Evolutionary conservation across 139 green algal species (phyloP).

Genomic region (Chlamydomonas schloesseri): DNA sequence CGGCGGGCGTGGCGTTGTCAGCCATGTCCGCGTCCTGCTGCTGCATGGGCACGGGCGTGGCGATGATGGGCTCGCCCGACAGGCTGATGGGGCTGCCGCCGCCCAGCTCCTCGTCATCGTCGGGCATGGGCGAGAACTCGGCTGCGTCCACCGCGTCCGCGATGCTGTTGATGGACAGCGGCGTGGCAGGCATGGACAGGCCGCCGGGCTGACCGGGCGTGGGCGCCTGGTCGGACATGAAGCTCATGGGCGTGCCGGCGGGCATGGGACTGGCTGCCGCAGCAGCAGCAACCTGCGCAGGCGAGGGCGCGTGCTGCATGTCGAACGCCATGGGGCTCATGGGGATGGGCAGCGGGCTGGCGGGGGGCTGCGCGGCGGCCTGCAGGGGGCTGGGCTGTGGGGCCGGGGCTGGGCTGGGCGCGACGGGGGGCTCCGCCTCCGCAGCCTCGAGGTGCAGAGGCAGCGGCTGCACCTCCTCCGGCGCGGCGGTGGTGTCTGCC

Average conservation of each 20-base stretch:
- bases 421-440: background rate
- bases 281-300: background rate
- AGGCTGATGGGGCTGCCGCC: slow-evolving; percentile 29
- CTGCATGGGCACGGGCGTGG: background rate
- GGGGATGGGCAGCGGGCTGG: background rate
- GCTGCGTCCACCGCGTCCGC: background rate
- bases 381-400: background rate
- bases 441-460: background rate
- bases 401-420: background rate
- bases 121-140: slow-evolving; percentile 16
- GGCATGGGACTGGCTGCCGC: background rate
- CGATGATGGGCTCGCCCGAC: background rate
- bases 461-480: background rate
- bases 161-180: slow-evolving; percentile 6
- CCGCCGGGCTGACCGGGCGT: background rate
- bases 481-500: background rate
- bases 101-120: background rate
- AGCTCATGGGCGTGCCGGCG: background rate
- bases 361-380: background rate
- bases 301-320: background rate
- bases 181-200: background rate
- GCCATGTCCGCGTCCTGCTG: background rate
- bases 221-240: background rate
- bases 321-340: slow-evolving; percentile 6
- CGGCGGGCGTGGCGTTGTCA: background rate